Conservation (phyloP, 2,329 filamentous ascomycete genomes). For the Zymoseptoria ardabiliae region DNA sequence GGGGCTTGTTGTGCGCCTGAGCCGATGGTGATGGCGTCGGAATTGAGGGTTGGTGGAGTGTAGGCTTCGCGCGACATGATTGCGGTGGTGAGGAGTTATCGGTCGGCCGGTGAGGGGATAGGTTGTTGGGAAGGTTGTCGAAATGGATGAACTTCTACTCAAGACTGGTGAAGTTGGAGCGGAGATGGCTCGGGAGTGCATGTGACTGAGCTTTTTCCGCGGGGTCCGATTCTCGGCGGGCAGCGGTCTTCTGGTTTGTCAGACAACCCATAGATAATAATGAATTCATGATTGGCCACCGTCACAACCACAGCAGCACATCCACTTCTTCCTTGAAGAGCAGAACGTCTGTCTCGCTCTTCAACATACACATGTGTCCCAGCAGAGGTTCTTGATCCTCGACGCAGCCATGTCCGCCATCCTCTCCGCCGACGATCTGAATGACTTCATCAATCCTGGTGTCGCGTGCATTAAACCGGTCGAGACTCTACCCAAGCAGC, state of each 20-base stretch:
- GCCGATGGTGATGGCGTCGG: conserved; percentile 29
- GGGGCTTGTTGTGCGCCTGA: conserved; percentile 20
- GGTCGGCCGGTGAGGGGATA: conserved; percentile 1
- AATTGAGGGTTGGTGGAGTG: conserved; percentile 57
- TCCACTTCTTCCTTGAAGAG: not conserved
- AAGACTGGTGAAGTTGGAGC: not conserved
- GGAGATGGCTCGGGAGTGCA: not conserved
- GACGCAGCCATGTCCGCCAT: conserved; percentile 75
- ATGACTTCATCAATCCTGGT: conserved; percentile 97
- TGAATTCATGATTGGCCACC: not conserved
- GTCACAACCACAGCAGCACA: not conserved
- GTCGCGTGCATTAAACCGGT: conserved; percentile 98
- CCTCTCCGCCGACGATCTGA: conserved; percentile 90
- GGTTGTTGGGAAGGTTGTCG: not conserved
- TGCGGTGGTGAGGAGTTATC: conserved; percentile 3
- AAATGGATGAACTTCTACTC: not conserved
- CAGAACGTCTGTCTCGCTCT: not conserved
- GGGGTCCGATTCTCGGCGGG: not conserved
- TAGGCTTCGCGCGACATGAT: conserved; percentile 62
- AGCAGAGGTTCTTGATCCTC: conserved; percentile 15
- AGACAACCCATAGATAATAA: not conserved
- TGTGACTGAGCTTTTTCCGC: not conserved
- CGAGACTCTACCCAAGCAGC: conserved; percentile 71
- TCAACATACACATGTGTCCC: conserved; percentile 22
- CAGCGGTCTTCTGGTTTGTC: not conserved